These are phyloP conservation scores for Fusarium anthophilum DNA, from an alignment of 2,329 filamentous ascomycete species.

Conservation along the genomic window DNA sequence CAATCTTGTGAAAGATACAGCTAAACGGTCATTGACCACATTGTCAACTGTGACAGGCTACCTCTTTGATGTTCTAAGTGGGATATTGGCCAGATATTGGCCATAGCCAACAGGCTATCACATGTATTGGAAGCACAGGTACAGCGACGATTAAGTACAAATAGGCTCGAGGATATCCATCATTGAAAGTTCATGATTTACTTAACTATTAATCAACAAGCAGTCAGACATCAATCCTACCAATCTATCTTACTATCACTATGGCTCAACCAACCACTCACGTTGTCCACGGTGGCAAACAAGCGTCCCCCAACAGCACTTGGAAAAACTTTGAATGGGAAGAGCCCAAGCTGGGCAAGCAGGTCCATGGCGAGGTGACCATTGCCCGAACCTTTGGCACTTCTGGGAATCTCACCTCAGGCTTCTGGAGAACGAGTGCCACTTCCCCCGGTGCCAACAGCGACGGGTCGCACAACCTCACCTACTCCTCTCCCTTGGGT, in stretches of 20 bases:
- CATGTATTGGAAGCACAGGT: neutral
- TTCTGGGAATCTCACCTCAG: neutral
- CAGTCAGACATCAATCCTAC: accelerated
- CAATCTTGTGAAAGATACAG: neutral
- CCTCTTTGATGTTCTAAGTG: neutral
- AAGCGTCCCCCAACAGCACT: neutral
- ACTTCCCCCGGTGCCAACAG: neutral
- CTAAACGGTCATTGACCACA: accelerated
- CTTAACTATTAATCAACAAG: neutral
- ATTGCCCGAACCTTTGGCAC: slow-evolving; percentile 1
- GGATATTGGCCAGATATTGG: too few species aligned
- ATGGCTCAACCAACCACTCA: slow-evolving; percentile 4
- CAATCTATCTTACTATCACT: neutral
- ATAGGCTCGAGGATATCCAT: neutral
- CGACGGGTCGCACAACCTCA: neutral
- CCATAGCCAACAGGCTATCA: neutral
- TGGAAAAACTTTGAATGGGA: slow-evolving; percentile 4
- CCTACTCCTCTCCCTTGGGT: neutral
- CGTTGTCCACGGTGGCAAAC: slow-evolving; percentile 2
- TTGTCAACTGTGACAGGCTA: neutral
- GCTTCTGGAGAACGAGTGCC: slow-evolving; percentile 1
- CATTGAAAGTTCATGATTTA: accelerated
- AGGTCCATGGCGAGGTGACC: neutral
- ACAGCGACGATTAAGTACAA: neutral
- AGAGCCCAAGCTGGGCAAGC: slow-evolving; percentile 5